These are phyloP conservation scores for Primulina huaijiensis DNA, from an alignment of 257 asterid species.

Conservation along the genomic window DNA sequence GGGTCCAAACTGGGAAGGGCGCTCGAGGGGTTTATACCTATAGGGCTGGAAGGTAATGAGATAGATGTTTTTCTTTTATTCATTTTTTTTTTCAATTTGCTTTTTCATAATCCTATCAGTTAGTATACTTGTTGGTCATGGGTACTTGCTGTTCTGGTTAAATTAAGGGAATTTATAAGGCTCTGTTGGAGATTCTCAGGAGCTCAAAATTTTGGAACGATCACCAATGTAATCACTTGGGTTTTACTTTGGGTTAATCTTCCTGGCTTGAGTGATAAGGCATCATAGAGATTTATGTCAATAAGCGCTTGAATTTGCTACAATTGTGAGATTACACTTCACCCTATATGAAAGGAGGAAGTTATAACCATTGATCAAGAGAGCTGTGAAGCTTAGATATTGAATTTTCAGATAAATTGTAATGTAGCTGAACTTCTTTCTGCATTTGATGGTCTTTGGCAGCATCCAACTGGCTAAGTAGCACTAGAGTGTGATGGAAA, in stretches of 20 bases:
- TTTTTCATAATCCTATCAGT: neutral
- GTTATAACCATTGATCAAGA: neutral
- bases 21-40: slow-evolving; percentile 67
- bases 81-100: neutral
- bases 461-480: neutral
- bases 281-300: neutral
- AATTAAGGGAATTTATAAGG: neutral
- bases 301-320: too few relatives aligned
- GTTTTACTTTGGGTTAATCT: neutral
- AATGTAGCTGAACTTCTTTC: neutral
- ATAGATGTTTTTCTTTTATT: neutral
- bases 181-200: neutral
- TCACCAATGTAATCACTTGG: neutral
- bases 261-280: neutral
- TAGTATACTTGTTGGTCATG: neutral
- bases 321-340: neutral
- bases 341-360: neutral
- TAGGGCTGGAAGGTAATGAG: slow-evolving; percentile 75
- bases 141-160: neutral
- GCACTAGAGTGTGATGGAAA: neutral
- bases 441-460: neutral
- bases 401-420: neutral
- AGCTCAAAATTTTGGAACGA: neutral
- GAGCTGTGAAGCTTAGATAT: too few relatives aligned
- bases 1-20: slow-evolving; percentile 42